Conservation (phyloP, 2,329 filamentous ascomycete genomes). For the Xylariaceae sp. region DNA sequence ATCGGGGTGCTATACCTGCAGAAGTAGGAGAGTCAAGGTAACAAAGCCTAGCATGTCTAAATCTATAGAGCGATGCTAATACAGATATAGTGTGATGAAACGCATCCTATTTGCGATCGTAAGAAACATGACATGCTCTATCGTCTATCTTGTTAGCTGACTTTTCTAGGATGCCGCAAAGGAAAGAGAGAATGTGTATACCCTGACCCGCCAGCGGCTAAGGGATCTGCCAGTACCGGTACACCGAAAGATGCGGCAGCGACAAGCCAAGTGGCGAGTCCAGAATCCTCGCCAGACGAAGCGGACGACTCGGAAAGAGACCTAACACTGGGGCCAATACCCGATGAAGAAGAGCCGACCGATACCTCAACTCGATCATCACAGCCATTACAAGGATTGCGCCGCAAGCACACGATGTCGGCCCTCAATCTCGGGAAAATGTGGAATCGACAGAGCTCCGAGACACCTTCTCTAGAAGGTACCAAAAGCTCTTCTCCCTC, state of each 20-base stretch:
- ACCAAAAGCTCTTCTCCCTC: constrained; percentile 60
- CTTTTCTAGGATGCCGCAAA: constrained; percentile 77
- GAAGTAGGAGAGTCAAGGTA: constrained; percentile 84
- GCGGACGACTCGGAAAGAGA: constrained; percentile 53
- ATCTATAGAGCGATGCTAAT: constrained; percentile 31
- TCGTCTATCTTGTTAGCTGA: constrained; percentile 32
- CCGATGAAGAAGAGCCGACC: constrained; percentile 58
- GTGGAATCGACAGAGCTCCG: constrained; percentile 54
- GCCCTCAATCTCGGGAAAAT: constrained; percentile 45
- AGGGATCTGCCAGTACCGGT: constrained; percentile 43
- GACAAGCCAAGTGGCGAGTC: constrained; percentile 52
- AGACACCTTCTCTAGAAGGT: constrained; percentile 59
- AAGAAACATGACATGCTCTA: constrained; percentile 39
- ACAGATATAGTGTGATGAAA: constrained; percentile 81
- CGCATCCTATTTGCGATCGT: constrained; percentile 83
- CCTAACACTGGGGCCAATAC: constrained; percentile 57
- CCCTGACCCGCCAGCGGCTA: constrained; percentile 68
- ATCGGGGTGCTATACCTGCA: constrained; percentile 92
- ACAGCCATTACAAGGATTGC: constrained; percentile 34
- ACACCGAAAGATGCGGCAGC: constrained; percentile 47
- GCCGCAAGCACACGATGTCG: constrained; percentile 48
- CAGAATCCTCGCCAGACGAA: constrained; percentile 60
- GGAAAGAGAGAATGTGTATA: constrained; percentile 90
- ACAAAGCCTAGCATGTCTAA: constrained; percentile 12
- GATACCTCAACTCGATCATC: constrained; percentile 38